These are phyloP conservation scores for Botrytis cinerea DNA, from an alignment of 2,329 filamentous ascomycete genomes.

Conservation along the genomic window DNA sequence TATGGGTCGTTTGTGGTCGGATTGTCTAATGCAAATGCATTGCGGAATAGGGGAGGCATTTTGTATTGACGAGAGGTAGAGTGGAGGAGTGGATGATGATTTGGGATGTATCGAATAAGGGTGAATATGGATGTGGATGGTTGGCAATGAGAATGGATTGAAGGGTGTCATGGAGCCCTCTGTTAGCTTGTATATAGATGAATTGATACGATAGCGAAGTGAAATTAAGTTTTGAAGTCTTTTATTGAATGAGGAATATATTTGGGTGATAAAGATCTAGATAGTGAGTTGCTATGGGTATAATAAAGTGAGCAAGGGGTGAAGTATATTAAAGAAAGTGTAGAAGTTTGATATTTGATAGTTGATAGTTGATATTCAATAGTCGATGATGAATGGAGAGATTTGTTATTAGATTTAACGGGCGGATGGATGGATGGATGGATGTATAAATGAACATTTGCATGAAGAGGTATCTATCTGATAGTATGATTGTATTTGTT, in stretches of 20 bases:
- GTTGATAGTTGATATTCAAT: background rate
- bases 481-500: background rate
- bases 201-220: slow-evolving; percentile 14
- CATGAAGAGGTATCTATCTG: background rate
- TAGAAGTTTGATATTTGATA: background rate
- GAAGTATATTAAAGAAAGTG: background rate
- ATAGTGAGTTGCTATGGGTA: background rate
- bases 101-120: no score
- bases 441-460: no score
- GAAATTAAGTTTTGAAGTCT: background rate
- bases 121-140: background rate
- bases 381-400: background rate
- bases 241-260: background rate
- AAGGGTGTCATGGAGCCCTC: background rate
- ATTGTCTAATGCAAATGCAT: background rate
- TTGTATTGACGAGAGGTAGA: background rate
- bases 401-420: no score
- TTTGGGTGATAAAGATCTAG: background rate
- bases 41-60: background rate
- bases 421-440: no score
- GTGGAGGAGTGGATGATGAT: background rate
- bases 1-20: background rate
- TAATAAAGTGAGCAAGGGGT: background rate
- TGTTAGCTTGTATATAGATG: slow-evolving; percentile 13
- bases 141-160: background rate